Percentiles rank a stretch among this genome's conserved stretches.
These are phyloP conservation scores for Brassica balearica DNA, from an alignment of 441 rosid species.

Conservation along the genomic window DNA sequence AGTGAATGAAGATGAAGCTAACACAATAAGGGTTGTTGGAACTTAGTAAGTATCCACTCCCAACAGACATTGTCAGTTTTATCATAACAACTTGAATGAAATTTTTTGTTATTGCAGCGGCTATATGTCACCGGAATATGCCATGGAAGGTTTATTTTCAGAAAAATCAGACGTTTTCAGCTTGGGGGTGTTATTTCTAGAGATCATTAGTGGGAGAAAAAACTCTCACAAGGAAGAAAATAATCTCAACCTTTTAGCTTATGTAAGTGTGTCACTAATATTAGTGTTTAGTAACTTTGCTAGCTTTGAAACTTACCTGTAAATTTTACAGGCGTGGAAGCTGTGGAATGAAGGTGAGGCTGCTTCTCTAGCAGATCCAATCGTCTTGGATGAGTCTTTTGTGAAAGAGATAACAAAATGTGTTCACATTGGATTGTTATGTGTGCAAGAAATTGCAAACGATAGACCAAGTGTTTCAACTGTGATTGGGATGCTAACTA, in stretches of 20 bases:
- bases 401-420: constrained; percentile 49
- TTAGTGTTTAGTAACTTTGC: not conserved
- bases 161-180: constrained; percentile 75
- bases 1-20: constrained; percentile 51
- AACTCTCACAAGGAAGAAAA: constrained; percentile 49
- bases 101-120: constrained; percentile 49
- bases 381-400: constrained; percentile 26
- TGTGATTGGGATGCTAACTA: constrained; percentile 57
- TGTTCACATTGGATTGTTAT: constrained; percentile 64
- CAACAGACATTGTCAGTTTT: not conserved
- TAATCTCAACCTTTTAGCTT: constrained; percentile 50
- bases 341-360: constrained; percentile 59
- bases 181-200: constrained; percentile 60
- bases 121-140: constrained; percentile 70
- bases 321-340: constrained; percentile 64
- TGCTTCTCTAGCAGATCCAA: constrained; percentile 44
- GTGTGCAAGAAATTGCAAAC: constrained; percentile 58
- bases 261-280: constrained; percentile 49
- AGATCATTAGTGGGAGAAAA: constrained; percentile 61
- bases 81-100: not conserved
- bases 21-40: constrained; percentile 40
- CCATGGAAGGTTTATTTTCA: constrained; percentile 60
- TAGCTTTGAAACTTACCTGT: not conserved
- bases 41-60: not conserved
- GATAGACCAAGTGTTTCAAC: constrained; percentile 60